Evolutionary conservation across 345 rosid genomes (phyloP), one percentile per base, ranked within the genome.

Genomic region (Hibiscus syriacus): DNA sequence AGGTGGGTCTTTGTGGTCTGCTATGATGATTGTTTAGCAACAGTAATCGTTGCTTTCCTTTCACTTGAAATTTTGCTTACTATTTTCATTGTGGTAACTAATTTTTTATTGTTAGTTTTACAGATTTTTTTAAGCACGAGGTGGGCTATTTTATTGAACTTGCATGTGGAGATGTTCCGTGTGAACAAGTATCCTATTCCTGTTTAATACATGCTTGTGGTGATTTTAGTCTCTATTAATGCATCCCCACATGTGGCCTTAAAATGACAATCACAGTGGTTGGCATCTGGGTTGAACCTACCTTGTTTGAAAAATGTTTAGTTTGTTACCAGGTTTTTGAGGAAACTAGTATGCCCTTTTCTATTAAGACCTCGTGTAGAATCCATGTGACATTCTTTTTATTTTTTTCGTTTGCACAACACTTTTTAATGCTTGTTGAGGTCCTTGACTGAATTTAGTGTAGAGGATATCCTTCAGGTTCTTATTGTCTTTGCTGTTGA

Each of bases 181-280:
- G 96, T 94, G 68, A 94, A 94, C 87, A 94, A 92, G 99, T 94
- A 94, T 94, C 99, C n/a, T n/a, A n/a, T n/a, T n/a, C n/a, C 97
- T 85, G 64, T 70, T 69, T 70, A 49, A 49, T 57, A 58, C 17
- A 30, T 19, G 41, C 67, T 50, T 72, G 59, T 73, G 26, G 29
- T 62, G 62, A 61, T 48, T 26, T 26, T 45, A 53, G 39, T 49
- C 22, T 68, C 53, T 67, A n/a, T n/a, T n/a, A 30, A 13, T 26
- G 32, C 22, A 39, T 66, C 48, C 60, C 19, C 48, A 20, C 56
- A 6, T 48, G 26, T n/a, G 12, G 34, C 38, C 56, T 26, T 62
- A 45, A 45, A 64, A 64, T 36, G 48, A 27, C 39, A 46, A 9
- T 63, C 55, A 7, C 14, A 53, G n/a, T 34, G 67, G 58, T 68